Percentiles rank a stretch among this genome's conserved stretches.
These are phyloP conservation scores for Picea sitchensis DNA, from an alignment of 75 land plant species.

Conservation along the genomic window DNA sequence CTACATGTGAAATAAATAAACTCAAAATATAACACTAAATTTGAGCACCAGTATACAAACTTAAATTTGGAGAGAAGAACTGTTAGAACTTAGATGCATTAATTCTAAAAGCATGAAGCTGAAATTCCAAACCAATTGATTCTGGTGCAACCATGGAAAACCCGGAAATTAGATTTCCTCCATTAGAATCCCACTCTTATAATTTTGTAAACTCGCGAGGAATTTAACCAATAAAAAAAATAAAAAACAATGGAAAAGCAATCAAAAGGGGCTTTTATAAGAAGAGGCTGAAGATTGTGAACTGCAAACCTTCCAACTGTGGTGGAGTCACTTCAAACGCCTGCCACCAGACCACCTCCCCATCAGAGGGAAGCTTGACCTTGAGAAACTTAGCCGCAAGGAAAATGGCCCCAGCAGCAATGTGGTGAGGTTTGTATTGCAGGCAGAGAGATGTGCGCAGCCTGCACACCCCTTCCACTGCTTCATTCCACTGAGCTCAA, in stretches of 20 bases:
- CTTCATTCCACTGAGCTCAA: conserved; percentile 14
- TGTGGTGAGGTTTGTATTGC: conserved; percentile 78
- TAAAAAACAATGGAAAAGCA: neutral
- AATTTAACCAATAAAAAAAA: neutral
- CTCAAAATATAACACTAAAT: neutral
- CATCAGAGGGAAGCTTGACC: conserved; percentile 53
- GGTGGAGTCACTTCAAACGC: conserved; percentile 70
- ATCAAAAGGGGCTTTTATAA: neutral
- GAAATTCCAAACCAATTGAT: neutral
- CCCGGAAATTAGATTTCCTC: neutral
- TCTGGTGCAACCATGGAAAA: neutral
- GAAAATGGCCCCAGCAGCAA: conserved; percentile 74
- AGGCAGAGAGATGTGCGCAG: conserved; percentile 71
- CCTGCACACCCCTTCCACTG: conserved; percentile 42
- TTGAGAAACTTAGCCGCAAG: conserved; percentile 72
- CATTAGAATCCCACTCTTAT: neutral
- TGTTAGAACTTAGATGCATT: neutral
- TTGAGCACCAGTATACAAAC: neutral
- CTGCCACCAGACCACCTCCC: conserved; percentile 79
- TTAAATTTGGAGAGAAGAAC: neutral
- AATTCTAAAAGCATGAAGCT: neutral
- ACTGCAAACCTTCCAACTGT: conserved; percentile 53
- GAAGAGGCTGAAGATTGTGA: neutral
- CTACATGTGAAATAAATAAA: conserved; percentile 24
- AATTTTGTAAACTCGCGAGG: neutral